These are phyloP conservation scores for Plectosphaerella plurivora DNA, from an alignment of 2,329 filamentous ascomycete genomes.

Conservation along the genomic window DNA sequence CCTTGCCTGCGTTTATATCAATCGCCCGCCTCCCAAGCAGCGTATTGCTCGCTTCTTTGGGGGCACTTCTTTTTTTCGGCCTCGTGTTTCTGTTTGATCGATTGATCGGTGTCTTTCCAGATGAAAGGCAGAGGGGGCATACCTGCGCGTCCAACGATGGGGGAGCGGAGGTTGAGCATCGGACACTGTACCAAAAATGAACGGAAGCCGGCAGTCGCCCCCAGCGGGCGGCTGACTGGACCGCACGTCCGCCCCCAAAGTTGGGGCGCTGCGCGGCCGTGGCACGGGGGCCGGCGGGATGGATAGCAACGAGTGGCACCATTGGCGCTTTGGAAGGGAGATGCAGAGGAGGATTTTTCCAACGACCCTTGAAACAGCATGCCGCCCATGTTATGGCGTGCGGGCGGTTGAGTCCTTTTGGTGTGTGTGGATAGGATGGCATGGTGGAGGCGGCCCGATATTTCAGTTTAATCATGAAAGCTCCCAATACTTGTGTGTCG, in stretches of 20 bases:
- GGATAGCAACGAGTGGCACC: slow-evolving; percentile 8
- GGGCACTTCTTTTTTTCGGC: not conserved
- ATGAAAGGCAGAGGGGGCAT: not conserved
- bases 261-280: not conserved
- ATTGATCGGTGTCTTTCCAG: not conserved
- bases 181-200: slow-evolving; percentile 11
- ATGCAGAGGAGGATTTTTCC: slow-evolving; percentile 6
- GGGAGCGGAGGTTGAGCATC: slow-evolving; percentile 3
- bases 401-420: slow-evolving; percentile 4
- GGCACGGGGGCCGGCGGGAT: slow-evolving; percentile 6
- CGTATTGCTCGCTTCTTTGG: not conserved
- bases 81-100: not conserved
- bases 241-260: not conserved
- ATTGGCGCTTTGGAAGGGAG: not conserved
- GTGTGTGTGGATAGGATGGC: not conserved
- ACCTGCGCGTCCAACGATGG: slow-evolving; percentile 3
- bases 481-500: not conserved
- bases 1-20: slow-evolving; percentile 1
- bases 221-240: not conserved
- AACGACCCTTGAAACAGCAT: slow-evolving; percentile 8
- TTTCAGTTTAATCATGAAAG: slow-evolving; percentile 15
- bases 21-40: not conserved
- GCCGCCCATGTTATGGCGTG: slow-evolving; percentile 10
- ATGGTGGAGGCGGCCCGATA: slow-evolving; percentile 10
- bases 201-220: not conserved